phyloP scores from a whole-genome alignment of 2,329 filamentous ascomycete species.

The Calycina marina region DNA sequence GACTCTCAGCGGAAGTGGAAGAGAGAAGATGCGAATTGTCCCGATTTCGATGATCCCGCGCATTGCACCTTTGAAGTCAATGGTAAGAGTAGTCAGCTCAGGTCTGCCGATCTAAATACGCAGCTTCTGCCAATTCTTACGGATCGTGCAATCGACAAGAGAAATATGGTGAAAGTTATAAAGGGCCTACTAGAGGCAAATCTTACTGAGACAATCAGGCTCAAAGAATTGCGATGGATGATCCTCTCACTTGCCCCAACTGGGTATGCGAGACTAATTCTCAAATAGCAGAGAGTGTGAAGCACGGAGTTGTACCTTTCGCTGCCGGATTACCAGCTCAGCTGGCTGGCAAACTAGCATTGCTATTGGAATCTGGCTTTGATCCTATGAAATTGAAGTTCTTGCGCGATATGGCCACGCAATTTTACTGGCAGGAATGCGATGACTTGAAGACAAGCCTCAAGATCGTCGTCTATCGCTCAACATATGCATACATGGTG shows the following conservation, averaged over 20 bases:
- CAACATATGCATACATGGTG: constrained; percentile 50
- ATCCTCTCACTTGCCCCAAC: constrained; percentile 33
- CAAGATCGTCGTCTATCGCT: constrained; percentile 44
- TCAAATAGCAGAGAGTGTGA: constrained; percentile 24
- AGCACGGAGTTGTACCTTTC: constrained; percentile 12
- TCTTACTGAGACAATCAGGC: constrained; percentile 35
- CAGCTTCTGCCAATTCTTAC: constrained; percentile 56
- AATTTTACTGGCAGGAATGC: constrained; percentile 11
- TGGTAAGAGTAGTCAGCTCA: constrained; percentile 30
- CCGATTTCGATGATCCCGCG: constrained; percentile 22
- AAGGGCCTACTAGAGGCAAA: constrained; percentile 32
- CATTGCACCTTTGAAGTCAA: constrained; percentile 54
- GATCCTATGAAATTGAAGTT: constrained; percentile 31
- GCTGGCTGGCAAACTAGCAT: constrained; percentile 34
- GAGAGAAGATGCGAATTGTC: constrained; percentile 23
- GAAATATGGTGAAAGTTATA: constrained; percentile 33
- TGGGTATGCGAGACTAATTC: constrained; percentile 37
- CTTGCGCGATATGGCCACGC: constrained; percentile 30
- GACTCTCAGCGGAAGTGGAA: constrained; percentile 57
- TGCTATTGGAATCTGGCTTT: constrained; percentile 48
- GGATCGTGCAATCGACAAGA: constrained; percentile 35
- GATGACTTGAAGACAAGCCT: constrained; percentile 33
- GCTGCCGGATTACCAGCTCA: constrained; percentile 12
- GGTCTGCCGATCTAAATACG: constrained; percentile 43
- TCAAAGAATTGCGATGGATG: constrained; percentile 34